Evolutionary conservation across 2,329 filamentous ascomycete species (phyloP).

Genomic region (Alternaria arborescens): DNA sequence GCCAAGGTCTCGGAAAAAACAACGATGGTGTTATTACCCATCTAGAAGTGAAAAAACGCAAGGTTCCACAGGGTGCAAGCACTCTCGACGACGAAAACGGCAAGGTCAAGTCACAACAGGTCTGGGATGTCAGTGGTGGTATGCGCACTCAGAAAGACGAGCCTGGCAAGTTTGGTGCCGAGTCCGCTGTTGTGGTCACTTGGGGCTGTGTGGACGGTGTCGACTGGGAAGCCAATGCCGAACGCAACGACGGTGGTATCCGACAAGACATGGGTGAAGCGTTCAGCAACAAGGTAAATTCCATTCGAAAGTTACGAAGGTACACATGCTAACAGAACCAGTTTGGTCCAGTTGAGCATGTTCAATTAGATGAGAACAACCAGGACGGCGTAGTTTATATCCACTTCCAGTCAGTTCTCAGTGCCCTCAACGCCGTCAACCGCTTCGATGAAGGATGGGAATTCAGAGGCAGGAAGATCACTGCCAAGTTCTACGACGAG

Average conservation of each 20-base stretch:
- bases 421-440: constrained; percentile 86
- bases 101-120: constrained; percentile 47
- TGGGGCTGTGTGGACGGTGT: constrained; percentile 87
- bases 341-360: constrained; percentile 84
- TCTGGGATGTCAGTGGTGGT: constrained; percentile 82
- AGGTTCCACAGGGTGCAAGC: constrained; percentile 26
- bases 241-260: constrained; percentile 67
- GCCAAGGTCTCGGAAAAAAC: constrained; percentile 83
- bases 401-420: constrained; percentile 86
- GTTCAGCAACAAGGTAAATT: constrained; percentile 76
- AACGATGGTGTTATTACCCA: constrained; percentile 85
- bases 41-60: constrained; percentile 67
- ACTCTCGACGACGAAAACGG: constrained; percentile 58
- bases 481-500: constrained; percentile 81
- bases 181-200: constrained; percentile 84
- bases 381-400: constrained; percentile 79
- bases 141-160: constrained; percentile 56
- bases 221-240: constrained; percentile 79
- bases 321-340: constrained; percentile 44
- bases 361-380: constrained; percentile 72
- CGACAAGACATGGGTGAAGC: constrained; percentile 96
- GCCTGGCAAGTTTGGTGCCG: constrained; percentile 56
- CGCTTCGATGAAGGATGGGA: constrained; percentile 90
- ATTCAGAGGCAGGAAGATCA: constrained; percentile 87
- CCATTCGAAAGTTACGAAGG: background rate